Conservation (phyloP, 164 flowering plant genomes). For the Nelumbo lutea region DNA sequence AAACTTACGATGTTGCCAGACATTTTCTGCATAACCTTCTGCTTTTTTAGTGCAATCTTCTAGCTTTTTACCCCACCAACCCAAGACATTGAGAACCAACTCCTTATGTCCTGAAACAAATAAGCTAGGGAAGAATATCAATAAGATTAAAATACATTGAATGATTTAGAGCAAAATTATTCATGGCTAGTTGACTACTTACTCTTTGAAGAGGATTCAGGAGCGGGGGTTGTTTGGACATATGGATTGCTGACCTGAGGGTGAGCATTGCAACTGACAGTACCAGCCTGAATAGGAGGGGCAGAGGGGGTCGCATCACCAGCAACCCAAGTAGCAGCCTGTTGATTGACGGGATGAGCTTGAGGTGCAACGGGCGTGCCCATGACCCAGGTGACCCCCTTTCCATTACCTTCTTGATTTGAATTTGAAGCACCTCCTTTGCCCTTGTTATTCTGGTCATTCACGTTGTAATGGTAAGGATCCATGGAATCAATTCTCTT, state of each 20-base stretch:
- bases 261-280: not conserved
- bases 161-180: not conserved
- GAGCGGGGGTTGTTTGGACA: constrained; percentile 13
- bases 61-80: constrained; percentile 17
- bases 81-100: constrained; percentile 2
- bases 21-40: constrained; percentile 47
- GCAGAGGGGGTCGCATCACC: constrained; percentile 4
- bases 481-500: not conserved
- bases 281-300: not conserved
- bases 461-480: not conserved
- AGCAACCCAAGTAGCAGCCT: constrained; percentile 14
- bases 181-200: not conserved
- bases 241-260: constrained; percentile 14
- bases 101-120: constrained; percentile 11
- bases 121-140: not conserved
- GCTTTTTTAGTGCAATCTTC: constrained; percentile 31
- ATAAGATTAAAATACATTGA: not conserved
- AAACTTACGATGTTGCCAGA: constrained; percentile 69
- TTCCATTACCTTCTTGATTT: not conserved
- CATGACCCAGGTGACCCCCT: constrained; percentile 20
- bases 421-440: not conserved
- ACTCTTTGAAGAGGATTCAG: constrained; percentile 12
- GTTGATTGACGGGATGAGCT: constrained; percentile 10
- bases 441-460: not conserved
- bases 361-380: constrained; percentile 13